Percentiles rank a stretch among this genome's conserved stretches.
Evolutionary conservation across 2,329 filamentous ascomycete species (phyloP).

Genomic region (Venturia asperata): DNA sequence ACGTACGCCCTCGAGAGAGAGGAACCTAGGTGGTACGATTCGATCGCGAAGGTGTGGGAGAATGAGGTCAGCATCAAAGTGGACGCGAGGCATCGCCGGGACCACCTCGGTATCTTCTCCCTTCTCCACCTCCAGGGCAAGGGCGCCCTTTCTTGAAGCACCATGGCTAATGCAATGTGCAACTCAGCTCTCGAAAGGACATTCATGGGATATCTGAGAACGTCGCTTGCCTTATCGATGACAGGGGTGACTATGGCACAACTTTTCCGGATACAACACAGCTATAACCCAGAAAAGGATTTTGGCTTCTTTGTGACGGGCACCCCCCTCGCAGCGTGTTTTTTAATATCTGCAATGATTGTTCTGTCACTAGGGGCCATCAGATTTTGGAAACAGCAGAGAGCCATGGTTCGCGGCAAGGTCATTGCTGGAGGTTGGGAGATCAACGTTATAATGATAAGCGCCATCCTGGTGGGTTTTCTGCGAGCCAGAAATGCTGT

Average conservation of each 20-base stretch:
- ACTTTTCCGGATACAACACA: constrained; percentile 55
- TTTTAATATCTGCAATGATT: constrained; percentile 43
- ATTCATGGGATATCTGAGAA: constrained; percentile 66
- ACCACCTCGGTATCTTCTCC: constrained; percentile 48
- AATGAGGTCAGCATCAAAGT: constrained; percentile 46
- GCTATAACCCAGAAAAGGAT: constrained; percentile 34
- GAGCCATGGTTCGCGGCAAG: constrained; percentile 51
- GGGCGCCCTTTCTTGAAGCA: constrained; percentile 18
- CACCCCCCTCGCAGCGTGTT: constrained; percentile 49
- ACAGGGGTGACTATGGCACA: constrained; percentile 59
- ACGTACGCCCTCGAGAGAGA: constrained; percentile 14
- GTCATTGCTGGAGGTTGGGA: constrained; percentile 54
- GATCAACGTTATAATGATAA: constrained; percentile 42
- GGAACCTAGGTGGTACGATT: constrained; percentile 29
- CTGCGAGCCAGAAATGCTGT: background rate
- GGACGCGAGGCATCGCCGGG: constrained; percentile 44
- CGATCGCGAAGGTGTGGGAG: constrained; percentile 41
- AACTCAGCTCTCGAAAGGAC: constrained; percentile 63
- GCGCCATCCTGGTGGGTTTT: constrained; percentile 43
- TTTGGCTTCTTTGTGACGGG: constrained; percentile 57
- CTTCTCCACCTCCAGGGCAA: constrained; percentile 5
- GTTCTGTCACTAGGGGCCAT: constrained; percentile 48
- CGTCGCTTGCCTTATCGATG: constrained; percentile 61
- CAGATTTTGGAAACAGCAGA: constrained; percentile 56
- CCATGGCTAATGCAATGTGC: constrained; percentile 5